Evolutionary conservation across 768 basidiomycete species (phyloP), one percentile per base, ranked within the genome.

Genomic region (Kwoniella sp.): DNA sequence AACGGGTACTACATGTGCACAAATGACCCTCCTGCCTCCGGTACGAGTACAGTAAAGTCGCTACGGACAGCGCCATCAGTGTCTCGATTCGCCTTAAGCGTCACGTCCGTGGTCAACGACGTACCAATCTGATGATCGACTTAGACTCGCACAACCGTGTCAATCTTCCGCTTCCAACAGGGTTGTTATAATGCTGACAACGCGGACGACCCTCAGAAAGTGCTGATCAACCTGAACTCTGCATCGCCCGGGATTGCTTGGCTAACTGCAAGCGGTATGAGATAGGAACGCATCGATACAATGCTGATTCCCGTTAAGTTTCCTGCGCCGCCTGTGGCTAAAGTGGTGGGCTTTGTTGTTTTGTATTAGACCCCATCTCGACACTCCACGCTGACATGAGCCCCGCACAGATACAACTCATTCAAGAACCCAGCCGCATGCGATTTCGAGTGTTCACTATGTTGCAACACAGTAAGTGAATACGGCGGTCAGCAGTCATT

Each of bases 401-500:
- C n/a, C n/a, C n/a, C 9, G 52, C 52, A 54, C 30, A 17, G 30
- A 30, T 53, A 23, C 55, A 31, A 37, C 2, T 37, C 34, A 17
- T 20, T 57, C 25, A 28, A 47, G n/a, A 31, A 22, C 15, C 29
- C 48, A 12, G 30, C 20, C 12, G 13, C 25, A 34, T 58, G 17
- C 29, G n/a, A 12, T n/a, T 5, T 45, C 50, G 26, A 31, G 23
- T 25, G 50, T 30, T 37, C 8, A 7, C 47, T 52, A 22, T 50
- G 31, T 58, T 20, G 29, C n/a, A 29, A 52, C 50, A 23, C 59
- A 51, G 13, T 17, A 28, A 2, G 48, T 50, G 2, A 52, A 52
- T 17, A 60, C 56, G 15, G 34, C 28, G 12, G 28, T 57, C 56
- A 57, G 38, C 37, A 38, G 31, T 38, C 56, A 57, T 41, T 57